Evolutionary conservation across 1,284 basidiomycete genomes (phyloP), one percentile per base, ranked within the genome.

Genomic region (Ganoderma sinense): DNA sequence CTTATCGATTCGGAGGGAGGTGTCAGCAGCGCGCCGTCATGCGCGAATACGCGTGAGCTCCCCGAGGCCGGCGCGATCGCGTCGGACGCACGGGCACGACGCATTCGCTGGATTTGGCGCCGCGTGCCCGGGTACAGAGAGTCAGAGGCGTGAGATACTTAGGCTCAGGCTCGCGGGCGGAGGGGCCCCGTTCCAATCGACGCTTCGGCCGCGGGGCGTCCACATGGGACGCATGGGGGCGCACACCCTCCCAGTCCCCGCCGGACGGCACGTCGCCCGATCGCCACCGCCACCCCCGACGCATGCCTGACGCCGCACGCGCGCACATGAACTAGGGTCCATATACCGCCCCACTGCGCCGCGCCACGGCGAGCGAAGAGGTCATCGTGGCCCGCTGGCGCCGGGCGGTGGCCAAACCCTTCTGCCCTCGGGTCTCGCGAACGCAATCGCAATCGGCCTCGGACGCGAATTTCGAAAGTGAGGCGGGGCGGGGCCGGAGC

Each of bases 121-220:
- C 20, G 23, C 33, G 39, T 18, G n/a, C 3, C 39, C 13, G 62
- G 26, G 31, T 41, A 41, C 40, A 14, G 45, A 51, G n/a, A n/a
- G n/a, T n/a, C n/a, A n/a, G n/a, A n/a, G n/a, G n/a, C n/a, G n/a
- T n/a, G n/a, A n/a, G n/a, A n/a, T n/a, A n/a, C n/a, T n/a, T 51
- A 26, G 48, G 26, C 48, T 51, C 23, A 51, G 48, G 14, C 48
- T 51, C 48, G 48, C 48, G 48, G 13, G 23, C 48, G 48, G 48
- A 26, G 48, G 48, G 48, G 48, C 23, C 13, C 39, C 62, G 48
- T 64, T 53, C 62, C n/a, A 64, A 53, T 51, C 45, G 62, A 64
- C 51, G 33, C 43, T 64, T 51, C 48, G 62, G 31, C 33, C 23
- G 65, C 65, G 65, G 65, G 65, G 65, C 43, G 33, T 33, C 16